phyloP scores from a whole-genome alignment of 257 asterid genomes.

The Solanum ossicruentum region DNA sequence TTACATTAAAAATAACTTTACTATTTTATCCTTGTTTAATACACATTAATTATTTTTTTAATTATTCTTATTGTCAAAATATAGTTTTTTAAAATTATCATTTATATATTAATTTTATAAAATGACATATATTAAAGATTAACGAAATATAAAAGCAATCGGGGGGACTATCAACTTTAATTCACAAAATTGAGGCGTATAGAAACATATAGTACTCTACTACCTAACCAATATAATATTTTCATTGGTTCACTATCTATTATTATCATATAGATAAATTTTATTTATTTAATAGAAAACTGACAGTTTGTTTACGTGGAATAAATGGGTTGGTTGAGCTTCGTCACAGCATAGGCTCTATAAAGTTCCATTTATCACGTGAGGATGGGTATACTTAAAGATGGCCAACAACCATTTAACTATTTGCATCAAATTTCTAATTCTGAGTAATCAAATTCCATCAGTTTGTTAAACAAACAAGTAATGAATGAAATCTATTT shows the following conservation, averaged over 20 bases:
- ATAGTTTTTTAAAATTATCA: no score
- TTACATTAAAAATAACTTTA: no score
- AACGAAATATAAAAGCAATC: no score
- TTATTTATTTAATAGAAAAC: no score
- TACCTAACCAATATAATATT: neutral
- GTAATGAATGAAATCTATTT: neutral
- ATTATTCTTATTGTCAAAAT: no score
- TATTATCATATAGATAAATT: neutral
- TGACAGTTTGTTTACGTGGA: neutral
- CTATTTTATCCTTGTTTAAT: no score
- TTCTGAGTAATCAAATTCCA: neutral
- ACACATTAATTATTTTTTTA: no score
- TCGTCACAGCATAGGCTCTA: neutral
- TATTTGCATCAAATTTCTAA: neutral
- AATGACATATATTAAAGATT: no score
- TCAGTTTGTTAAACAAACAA: neutral
- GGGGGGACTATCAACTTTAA: no score
- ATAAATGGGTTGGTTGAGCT: neutral
- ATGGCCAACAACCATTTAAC: neutral
- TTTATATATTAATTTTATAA: no score
- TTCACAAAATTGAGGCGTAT: no score
- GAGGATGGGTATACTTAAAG: neutral
- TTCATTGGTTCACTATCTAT: neutral
- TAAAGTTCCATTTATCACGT: neutral
- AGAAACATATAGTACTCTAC: no score